Percentiles rank a stretch among this genome's conserved stretches.
phyloP scores from a whole-genome alignment of 345 rosid species.

The Dimocarpus longan region DNA sequence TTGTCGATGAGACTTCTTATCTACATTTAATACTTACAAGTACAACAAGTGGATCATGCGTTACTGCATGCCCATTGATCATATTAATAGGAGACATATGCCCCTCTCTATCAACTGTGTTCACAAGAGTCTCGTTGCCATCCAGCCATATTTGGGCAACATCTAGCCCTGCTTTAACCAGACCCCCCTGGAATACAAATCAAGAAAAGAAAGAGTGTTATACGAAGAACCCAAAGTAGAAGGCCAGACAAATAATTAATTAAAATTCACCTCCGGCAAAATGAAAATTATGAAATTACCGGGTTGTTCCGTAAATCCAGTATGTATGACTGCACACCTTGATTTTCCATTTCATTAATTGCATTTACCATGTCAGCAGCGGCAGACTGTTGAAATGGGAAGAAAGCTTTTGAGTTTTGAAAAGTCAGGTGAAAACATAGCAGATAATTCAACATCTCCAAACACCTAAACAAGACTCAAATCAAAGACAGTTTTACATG shows the following conservation, averaged over 20 bases:
- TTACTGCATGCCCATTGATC: slow-evolving; percentile 78
- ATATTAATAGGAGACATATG: slow-evolving; percentile 68
- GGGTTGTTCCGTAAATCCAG: slow-evolving; percentile 88
- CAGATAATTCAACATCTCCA: background rate
- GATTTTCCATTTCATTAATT: slow-evolving; percentile 71
- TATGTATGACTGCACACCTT: slow-evolving; percentile 80
- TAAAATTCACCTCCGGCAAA: background rate
- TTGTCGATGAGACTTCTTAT: background rate
- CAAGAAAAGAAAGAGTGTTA: background rate
- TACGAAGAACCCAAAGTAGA: slow-evolving; percentile 17
- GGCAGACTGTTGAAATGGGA: slow-evolving; percentile 58
- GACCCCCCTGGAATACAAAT: slow-evolving; percentile 62
- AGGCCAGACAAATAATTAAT: background rate
- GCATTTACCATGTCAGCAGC: slow-evolving; percentile 74
- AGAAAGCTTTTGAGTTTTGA: background rate
- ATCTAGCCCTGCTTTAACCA: slow-evolving; percentile 90
- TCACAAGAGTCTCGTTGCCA: slow-evolving; percentile 86
- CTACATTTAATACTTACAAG: slow-evolving; percentile 55
- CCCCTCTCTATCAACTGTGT: slow-evolving; percentile 84
- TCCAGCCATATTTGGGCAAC: slow-evolving; percentile 92
- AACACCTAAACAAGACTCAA: background rate
- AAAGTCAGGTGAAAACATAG: background rate
- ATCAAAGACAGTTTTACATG: background rate
- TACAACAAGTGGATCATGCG: slow-evolving; percentile 88
- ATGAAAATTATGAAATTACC: slow-evolving; percentile 32